These are phyloP conservation scores for Zanthoxylum bungeanum DNA, from an alignment of 345 rosid genomes.

Conservation along the genomic window DNA sequence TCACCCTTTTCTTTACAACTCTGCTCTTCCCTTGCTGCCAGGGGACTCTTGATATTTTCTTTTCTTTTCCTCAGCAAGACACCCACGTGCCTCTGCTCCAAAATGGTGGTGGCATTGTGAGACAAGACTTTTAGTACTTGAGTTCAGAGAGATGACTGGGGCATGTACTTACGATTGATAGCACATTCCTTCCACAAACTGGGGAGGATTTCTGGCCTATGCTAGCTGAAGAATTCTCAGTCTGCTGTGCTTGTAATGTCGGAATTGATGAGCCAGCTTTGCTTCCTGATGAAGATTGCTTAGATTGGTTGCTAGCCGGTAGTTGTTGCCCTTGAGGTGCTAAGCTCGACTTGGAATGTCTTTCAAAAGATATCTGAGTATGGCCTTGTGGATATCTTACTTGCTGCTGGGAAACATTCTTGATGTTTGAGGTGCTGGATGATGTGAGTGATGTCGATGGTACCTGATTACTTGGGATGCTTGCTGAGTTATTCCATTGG, in stretches of 20 bases:
- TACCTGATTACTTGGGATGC: conserved; percentile 6
- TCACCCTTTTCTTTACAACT: neutral
- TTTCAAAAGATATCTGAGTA: conserved; percentile 51
- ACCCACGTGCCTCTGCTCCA: neutral
- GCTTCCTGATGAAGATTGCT: conserved; percentile 25
- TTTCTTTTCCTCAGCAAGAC: neutral
- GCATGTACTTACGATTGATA: conserved; percentile 42
- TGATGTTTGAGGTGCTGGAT: conserved; percentile 21
- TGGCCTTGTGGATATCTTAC: conserved; percentile 36
- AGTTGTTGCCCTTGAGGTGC: conserved; percentile 32
- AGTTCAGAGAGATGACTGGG: conserved; percentile 50
- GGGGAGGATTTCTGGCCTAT: conserved; percentile 45
- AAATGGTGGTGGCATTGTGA: neutral
- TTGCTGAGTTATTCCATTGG: conserved; percentile 39
- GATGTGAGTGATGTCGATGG: conserved; percentile 17
- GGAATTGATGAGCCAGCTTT: conserved; percentile 29
- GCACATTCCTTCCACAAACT: conserved; percentile 61
- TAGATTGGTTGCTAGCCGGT: conserved; percentile 25
- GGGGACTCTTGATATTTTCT: neutral
- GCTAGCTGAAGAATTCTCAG: conserved; percentile 33
- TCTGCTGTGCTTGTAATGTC: conserved; percentile 27
- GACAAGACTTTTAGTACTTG: conserved; percentile 30
- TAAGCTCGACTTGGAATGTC: conserved; percentile 24
- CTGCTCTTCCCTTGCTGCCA: neutral
- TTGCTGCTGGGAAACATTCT: conserved; percentile 42